Conservation (phyloP, 2,329 filamentous ascomycete genomes). For the Ophiostoma populinum region DNA sequence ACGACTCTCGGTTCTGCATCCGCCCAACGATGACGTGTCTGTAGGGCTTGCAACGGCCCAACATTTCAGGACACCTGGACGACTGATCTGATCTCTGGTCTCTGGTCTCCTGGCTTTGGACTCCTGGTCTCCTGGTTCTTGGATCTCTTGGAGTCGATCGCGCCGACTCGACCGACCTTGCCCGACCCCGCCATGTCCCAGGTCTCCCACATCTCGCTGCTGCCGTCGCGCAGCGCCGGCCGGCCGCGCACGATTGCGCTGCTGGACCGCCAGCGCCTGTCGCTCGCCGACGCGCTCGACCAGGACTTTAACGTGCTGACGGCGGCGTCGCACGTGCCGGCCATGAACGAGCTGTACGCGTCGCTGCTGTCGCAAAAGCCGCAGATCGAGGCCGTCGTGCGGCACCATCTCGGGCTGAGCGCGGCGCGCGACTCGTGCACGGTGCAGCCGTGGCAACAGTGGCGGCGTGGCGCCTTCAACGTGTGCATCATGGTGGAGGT, state of each 20-base stretch:
- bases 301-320: slow-evolving; percentile 1
- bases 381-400: neutral
- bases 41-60: too few relatives aligned
- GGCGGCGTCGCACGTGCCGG: slow-evolving; percentile 1
- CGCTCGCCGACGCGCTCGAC: neutral
- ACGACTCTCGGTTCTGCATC: too few relatives aligned
- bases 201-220: too few relatives aligned
- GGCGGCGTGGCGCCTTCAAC: slow-evolving; percentile 1
- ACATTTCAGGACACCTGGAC: too few relatives aligned
- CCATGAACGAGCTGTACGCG: neutral
- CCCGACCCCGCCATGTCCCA: too few relatives aligned
- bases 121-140: too few relatives aligned
- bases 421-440: neutral
- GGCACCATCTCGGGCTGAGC: neutral
- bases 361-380: neutral
- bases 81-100: too few relatives aligned
- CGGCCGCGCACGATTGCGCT: slow-evolving; percentile 3
- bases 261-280: neutral
- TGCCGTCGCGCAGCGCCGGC: too few relatives aligned
- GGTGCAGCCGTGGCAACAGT: slow-evolving; percentile 1
- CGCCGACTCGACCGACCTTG: too few relatives aligned
- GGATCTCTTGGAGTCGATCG: too few relatives aligned
- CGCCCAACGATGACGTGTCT: too few relatives aligned
- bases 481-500: slow-evolving; percentile 2
- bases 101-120: too few relatives aligned